Percentiles rank a stretch among this genome's conserved stretches.
phyloP scores from a whole-genome alignment of 2,329 filamentous ascomycete species.

The Teratosphaeria gauchensis region DNA sequence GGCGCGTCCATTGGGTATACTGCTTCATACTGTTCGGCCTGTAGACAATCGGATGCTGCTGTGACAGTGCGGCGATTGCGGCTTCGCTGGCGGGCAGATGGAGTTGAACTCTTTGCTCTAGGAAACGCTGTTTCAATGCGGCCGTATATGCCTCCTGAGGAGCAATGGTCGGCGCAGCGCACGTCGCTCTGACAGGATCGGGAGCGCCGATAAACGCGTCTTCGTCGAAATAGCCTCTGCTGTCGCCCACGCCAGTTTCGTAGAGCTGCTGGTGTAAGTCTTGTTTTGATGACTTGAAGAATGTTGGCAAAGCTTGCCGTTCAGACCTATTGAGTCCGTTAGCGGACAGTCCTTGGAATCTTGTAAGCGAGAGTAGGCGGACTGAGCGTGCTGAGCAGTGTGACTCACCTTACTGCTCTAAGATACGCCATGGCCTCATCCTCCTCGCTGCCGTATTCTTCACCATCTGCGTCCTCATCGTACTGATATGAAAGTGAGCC shows the following conservation, averaged over 20 bases:
- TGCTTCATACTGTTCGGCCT: conserved; percentile 42
- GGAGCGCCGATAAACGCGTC: conserved; percentile 66
- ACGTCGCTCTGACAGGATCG: conserved; percentile 14
- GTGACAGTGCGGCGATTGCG: conserved; percentile 45
- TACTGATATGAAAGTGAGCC: conserved; percentile 15
- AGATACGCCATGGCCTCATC: conserved; percentile 26
- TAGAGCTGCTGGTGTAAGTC: conserved; percentile 37
- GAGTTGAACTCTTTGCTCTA: conserved; percentile 53
- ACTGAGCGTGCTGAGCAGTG: not conserved
- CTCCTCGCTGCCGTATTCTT: conserved; percentile 10
- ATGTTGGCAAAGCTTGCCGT: conserved; percentile 16
- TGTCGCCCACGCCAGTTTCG: conserved; percentile 41
- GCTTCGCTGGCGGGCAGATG: conserved; percentile 44
- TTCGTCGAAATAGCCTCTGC: conserved; percentile 61
- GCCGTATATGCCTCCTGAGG: conserved; percentile 59
- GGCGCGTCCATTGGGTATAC: conserved; percentile 45
- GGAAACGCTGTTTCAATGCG: conserved; percentile 56
- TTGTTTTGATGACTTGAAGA: conserved; percentile 16
- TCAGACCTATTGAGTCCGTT: conserved; percentile 12
- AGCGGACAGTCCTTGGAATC: conserved; percentile 10
- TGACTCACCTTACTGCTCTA: conserved; percentile 18
- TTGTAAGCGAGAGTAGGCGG: conserved; percentile 1
- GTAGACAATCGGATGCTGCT: conserved; percentile 44
- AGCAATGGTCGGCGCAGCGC: conserved; percentile 7
- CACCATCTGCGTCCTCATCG: conserved; percentile 15